A percentile compares a stretch with the other conserved stretches of the same genome.
Conservation (phyloP, 140 eudicot genomes). For the Senecio squalidus region DNA sequence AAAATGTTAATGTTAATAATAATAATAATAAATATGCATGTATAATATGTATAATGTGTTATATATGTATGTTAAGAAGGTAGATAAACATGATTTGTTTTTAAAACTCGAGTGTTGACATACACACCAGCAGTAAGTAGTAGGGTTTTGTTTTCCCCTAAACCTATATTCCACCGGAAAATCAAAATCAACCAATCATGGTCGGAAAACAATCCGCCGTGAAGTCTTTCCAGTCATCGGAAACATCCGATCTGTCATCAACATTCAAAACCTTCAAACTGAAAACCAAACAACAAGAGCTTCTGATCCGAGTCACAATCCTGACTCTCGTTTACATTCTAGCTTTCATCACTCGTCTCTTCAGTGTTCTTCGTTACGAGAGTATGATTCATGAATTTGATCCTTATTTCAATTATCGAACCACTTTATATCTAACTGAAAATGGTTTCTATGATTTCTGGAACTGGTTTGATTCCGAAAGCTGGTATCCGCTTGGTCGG, state of each 20-base stretch:
- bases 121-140: too few relatives aligned
- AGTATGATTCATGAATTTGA: slow-evolving; percentile 95
- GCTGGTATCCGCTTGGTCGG: slow-evolving; percentile 92
- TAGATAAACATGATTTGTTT: too few relatives aligned
- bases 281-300: slow-evolving; percentile 90
- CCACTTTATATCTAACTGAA: slow-evolving; percentile 67
- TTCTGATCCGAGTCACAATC: slow-evolving; percentile 70
- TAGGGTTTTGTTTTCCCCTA: too few relatives aligned
- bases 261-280: slow-evolving; percentile 45
- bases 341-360: slow-evolving; percentile 81
- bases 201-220: slow-evolving; percentile 38
- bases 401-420: slow-evolving; percentile 88
- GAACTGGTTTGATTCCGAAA: slow-evolving; percentile 98
- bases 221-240: slow-evolving; percentile 23
- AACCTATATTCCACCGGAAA: too few relatives aligned
- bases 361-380: slow-evolving; percentile 88
- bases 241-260: slow-evolving; percentile 30
- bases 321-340: slow-evolving; percentile 67
- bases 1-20: too few relatives aligned
- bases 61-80: too few relatives aligned
- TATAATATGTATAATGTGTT: too few relatives aligned
- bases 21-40: too few relatives aligned
- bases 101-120: too few relatives aligned
- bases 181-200: too few relatives aligned
- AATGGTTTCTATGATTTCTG: slow-evolving; percentile 93